A percentile compares a stretch with the other conserved stretches of the same genome.
phyloP scores from a whole-genome alignment of 1,139 yeast genomes.

The Scheffersomyces insectosa region DNA sequence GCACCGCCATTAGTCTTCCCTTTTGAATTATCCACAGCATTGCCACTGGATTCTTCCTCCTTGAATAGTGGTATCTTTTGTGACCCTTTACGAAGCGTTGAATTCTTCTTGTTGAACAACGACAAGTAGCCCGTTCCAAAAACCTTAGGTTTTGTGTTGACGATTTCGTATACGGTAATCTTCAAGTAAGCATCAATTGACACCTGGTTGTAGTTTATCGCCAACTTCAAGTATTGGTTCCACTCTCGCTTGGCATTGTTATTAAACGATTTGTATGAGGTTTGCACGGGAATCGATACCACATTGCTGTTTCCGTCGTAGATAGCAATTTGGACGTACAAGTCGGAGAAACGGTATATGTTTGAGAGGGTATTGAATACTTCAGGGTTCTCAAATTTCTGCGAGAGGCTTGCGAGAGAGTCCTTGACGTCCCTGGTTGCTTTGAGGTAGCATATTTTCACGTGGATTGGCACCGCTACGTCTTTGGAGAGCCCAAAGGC shows the following conservation, averaged over 20 bases:
- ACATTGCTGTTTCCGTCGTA: constrained; percentile 59
- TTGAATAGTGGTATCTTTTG: constrained; percentile 34
- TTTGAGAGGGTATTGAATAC: constrained; percentile 52
- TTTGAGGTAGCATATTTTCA: constrained; percentile 26
- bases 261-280: constrained; percentile 63
- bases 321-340: constrained; percentile 63
- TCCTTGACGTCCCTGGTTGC: constrained; percentile 7
- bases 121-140: constrained; percentile 64
- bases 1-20: no score
- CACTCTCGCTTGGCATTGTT: constrained; percentile 37
- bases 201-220: constrained; percentile 69
- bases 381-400: constrained; percentile 55
- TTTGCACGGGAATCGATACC: constrained; percentile 65
- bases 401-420: constrained; percentile 34
- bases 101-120: constrained; percentile 50
- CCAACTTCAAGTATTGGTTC: constrained; percentile 66
- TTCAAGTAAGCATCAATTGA: constrained; percentile 61
- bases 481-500: constrained; percentile 81
- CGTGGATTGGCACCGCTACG: constrained; percentile 50
- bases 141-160: constrained; percentile 46
- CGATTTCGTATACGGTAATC: constrained; percentile 67
- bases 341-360: constrained; percentile 54
- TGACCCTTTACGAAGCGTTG: constrained; percentile 37
- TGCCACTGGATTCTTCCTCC: neutral
- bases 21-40: no score